These are phyloP conservation scores for Myxozyma neotropica DNA, from an alignment of 805 yeast genomes.

Conservation along the genomic window DNA sequence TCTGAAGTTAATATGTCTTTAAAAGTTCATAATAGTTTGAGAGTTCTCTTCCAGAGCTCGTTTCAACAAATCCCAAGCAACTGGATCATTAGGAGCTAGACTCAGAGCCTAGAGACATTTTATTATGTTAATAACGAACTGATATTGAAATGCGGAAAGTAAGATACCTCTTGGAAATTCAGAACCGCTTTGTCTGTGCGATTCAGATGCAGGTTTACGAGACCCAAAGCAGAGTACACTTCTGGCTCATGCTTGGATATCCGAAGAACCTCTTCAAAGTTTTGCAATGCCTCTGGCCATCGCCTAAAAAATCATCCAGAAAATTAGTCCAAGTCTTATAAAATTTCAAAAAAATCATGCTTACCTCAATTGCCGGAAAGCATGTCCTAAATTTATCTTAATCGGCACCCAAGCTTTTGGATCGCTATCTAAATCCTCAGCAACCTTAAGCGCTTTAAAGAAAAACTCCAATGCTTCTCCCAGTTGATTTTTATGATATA, in stretches of 20 bases:
- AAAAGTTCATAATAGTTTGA: neutral
- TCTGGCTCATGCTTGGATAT: constrained; percentile 72
- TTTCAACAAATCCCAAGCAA: constrained; percentile 76
- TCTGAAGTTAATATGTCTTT: neutral
- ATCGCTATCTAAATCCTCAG: constrained; percentile 70
- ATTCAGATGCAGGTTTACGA: constrained; percentile 73
- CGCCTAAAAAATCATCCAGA: constrained; percentile 35
- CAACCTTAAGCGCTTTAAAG: constrained; percentile 68
- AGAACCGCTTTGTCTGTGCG: constrained; percentile 69
- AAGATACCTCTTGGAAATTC: constrained; percentile 59
- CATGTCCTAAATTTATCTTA: constrained; percentile 85
- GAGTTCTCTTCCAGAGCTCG: constrained; percentile 55
- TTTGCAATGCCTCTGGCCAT: constrained; percentile 66
- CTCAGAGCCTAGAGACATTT: constrained; percentile 58
- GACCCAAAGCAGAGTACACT: constrained; percentile 79
- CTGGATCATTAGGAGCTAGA: constrained; percentile 75
- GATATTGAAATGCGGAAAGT: neutral
- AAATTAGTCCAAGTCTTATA: neutral
- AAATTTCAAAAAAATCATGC: neutral
- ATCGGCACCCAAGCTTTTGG: constrained; percentile 83
- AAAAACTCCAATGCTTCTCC: constrained; percentile 70
- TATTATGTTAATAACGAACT: neutral
- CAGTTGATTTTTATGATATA: constrained; percentile 72
- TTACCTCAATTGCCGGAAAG: constrained; percentile 64
- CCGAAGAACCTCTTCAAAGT: constrained; percentile 75